Evolutionary conservation across 805 yeast genomes (phyloP).

Genomic region (Candida insectalens): DNA sequence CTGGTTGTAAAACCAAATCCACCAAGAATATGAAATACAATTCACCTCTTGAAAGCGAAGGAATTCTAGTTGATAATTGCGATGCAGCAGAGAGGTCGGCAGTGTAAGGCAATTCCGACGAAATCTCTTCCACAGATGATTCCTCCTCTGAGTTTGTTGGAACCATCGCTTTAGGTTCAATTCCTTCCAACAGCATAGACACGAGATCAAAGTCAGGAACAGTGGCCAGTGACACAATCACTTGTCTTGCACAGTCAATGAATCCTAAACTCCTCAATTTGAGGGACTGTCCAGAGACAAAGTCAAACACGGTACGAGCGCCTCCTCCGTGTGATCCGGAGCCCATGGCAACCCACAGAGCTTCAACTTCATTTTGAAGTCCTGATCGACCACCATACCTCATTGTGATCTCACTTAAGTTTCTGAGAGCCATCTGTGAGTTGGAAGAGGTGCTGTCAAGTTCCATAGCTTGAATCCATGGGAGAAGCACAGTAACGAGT

Average conservation of each 20-base stretch:
- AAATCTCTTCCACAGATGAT: conserved; percentile 6
- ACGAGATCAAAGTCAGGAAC: conserved; percentile 40
- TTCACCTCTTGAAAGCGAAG: conserved; percentile 81
- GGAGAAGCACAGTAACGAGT: conserved; percentile 67
- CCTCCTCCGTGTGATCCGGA: conserved; percentile 60
- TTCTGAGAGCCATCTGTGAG: conserved; percentile 59
- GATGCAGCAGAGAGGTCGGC: conserved; percentile 57
- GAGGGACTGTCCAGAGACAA: conserved; percentile 56
- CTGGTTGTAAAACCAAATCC: conserved; percentile 62
- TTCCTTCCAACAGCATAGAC: conserved; percentile 55
- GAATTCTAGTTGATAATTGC: conserved; percentile 33
- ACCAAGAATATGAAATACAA: conserved; percentile 77
- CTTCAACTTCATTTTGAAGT: conserved; percentile 83
- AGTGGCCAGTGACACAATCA: conserved; percentile 66
- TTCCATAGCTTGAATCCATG: conserved; percentile 87
- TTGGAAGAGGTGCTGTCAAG: conserved; percentile 27
- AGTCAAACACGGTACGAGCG: conserved; percentile 62
- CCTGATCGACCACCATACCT: conserved; percentile 47
- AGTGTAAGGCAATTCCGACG: conserved; percentile 50
- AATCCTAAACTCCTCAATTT: conserved; percentile 62
- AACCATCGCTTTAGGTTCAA: conserved; percentile 85
- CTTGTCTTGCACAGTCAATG: conserved; percentile 72
- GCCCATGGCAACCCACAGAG: conserved; percentile 92
- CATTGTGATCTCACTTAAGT: conserved; percentile 77
- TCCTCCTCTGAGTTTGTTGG: conserved; percentile 30